Evolutionary conservation across 371 early-diverging fungal species (phyloP), one percentile per base, ranked within the genome.

Genomic region (Mortierella sp.): DNA sequence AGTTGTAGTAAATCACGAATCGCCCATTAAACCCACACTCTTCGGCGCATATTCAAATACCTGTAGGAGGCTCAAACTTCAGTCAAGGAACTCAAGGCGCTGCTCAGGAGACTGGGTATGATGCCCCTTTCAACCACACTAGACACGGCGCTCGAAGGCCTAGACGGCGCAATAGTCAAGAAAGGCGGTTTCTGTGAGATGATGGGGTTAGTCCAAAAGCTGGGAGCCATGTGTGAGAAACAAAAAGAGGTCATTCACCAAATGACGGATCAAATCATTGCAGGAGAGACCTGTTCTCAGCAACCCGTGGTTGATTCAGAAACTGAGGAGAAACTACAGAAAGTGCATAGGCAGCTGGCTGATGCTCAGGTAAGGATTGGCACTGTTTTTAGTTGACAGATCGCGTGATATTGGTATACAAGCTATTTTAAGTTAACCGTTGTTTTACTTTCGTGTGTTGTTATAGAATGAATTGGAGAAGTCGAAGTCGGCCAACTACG

Each of bases 121-220:
- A n/a, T 76, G 29, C 83, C 82, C 4, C 75, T 82, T n/a, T 46
- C 79, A 0, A 10, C 70, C 1, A 79, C 81, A 6, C 54, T 86
- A 48, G 82, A 82, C 18, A 4, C 77, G 2, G 60, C 82, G 0
- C 46, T 86, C 4, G 76, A 75, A 21, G 44, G 27, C 18, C 48
- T 86, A 71, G 77, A 76, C 35, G 54, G 41, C 8, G 56, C 56
- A 3, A 54, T 72, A 8, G 60, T 82, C 7, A 77, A 77, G 48
- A 74, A 74, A 21, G 87, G 87, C 4, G 87, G 87, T 8, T 73
- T 86, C 8, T 79, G 82, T 12, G 87, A 86, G 56, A 58, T 79
- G 35, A 71, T 82, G 71, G 41, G 55, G 10, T 58, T 86, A 2
- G 24, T 79, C 14, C 51, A 68, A 32, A 74, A 49, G 51, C 74